phyloP scores from a whole-genome alignment of 805 yeast species.

The Lipomyces yamadae region DNA sequence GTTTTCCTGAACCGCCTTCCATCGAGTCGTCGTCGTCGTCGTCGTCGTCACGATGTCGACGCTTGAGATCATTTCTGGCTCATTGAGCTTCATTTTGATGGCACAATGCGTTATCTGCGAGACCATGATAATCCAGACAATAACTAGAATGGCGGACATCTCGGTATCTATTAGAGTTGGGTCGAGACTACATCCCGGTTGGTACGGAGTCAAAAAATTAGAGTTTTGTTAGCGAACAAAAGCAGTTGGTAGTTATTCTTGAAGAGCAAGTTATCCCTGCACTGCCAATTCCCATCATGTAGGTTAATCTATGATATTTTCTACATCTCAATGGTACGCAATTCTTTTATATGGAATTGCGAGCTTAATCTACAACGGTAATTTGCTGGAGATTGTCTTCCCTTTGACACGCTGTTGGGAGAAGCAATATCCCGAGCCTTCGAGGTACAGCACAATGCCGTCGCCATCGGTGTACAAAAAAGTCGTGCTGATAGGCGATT shows the following conservation, averaged over 20 bases:
- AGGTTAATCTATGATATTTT: not conserved
- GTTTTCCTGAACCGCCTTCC: not conserved
- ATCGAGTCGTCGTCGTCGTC: not conserved
- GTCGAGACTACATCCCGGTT: no score
- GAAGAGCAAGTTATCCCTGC: not conserved
- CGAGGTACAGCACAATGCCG: not conserved
- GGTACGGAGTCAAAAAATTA: no score
- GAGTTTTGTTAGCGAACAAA: no score
- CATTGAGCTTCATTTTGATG: not conserved
- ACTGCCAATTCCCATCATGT: not conserved
- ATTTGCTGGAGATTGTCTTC: not conserved
- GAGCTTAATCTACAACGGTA: not conserved
- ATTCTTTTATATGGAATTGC: not conserved
- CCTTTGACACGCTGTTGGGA: not conserved
- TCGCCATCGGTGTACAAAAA: constrained; percentile 46
- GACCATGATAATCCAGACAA: no score
- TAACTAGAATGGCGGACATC: no score
- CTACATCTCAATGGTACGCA: not conserved
- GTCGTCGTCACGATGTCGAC: not conserved
- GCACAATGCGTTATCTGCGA: no score
- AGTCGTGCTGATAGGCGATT: constrained; percentile 48
- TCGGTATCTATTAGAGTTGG: no score
- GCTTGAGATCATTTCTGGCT: not conserved
- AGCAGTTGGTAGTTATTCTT: not conserved
- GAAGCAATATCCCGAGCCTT: not conserved